phyloP scores from a whole-genome alignment of 2,329 filamentous ascomycete species.

The Aspergillus pseudotamarii region DNA sequence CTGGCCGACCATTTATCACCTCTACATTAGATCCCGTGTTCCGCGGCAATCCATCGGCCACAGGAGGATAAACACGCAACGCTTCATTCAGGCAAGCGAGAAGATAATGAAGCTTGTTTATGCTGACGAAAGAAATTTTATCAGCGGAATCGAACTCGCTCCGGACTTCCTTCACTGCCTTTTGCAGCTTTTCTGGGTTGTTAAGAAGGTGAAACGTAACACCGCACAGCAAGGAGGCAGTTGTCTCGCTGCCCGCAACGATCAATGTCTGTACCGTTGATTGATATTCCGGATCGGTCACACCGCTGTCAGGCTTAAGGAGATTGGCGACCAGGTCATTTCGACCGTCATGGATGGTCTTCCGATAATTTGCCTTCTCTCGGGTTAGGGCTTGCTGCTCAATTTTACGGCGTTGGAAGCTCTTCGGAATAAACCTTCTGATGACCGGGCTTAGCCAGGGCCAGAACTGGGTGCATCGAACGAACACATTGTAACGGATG shows the following conservation, averaged over 20 bases:
- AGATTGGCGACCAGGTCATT: constrained; percentile 5
- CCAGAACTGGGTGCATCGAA: constrained; percentile 10
- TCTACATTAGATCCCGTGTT: constrained; percentile 4
- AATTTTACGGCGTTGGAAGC: background rate
- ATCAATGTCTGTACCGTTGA: constrained; percentile 9
- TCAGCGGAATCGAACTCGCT: background rate
- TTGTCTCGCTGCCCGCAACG: constrained; percentile 12
- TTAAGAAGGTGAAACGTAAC: constrained; percentile 7
- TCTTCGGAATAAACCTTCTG: constrained; percentile 2
- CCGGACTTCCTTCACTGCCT: constrained; percentile 1
- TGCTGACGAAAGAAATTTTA: constrained; percentile 3
- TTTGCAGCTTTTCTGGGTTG: constrained; percentile 2
- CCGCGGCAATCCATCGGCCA: constrained; percentile 24
- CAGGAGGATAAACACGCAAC: constrained; percentile 50
- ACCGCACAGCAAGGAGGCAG: constrained; percentile 6
- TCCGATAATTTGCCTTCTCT: constrained; percentile 4
- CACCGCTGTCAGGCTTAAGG: constrained; percentile 2
- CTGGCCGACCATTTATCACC: background rate
- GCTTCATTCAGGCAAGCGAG: constrained; percentile 52
- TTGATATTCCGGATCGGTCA: constrained; percentile 4
- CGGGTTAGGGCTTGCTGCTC: constrained; percentile 2
- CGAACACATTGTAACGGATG: constrained; percentile 21
- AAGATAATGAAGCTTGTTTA: constrained; percentile 42
- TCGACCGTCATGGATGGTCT: constrained; percentile 5
- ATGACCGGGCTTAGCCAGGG: constrained; percentile 7